Base-by-base conservation (phyloP, 2,329 filamentous ascomycete species). In the Monosporascus sp. region DNA sequence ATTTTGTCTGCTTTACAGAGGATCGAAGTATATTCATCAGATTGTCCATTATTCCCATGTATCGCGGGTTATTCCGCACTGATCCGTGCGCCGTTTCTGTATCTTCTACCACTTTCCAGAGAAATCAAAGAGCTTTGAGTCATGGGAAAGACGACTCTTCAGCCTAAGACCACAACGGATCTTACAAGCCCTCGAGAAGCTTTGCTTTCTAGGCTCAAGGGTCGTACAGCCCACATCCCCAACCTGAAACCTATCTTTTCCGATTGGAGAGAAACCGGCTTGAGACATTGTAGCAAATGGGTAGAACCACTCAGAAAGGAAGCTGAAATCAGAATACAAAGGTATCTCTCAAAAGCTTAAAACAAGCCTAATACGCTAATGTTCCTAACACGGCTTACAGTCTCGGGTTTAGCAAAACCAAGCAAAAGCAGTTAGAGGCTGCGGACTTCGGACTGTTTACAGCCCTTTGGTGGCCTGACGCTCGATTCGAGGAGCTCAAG, bases 381-480 rank as follows among this genome's bases (percentile, higher is more conserved):
- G 9, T 43, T 11, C 1, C 40, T 43, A 31, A 49, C 8, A 35
- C 37, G 22, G n/a, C 7, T 35, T 40, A 7, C 27, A 58, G 52
- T 37, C 51, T 58, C 8, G 37, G 26, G 7, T 50, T 55, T 27
- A 47, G 24, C 16, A n/a, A 52, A 22, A 52, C 51, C n/a, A 61
- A 55, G 27, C 27, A 56, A 14, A 52, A 52, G 14, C 55, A 53
- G 19, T 51, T 64, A 3, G 58, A 62, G 45, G 50, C 45, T 7
- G 51, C 59, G 14, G 61, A 65, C 44, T 60, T 61, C 37, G 58
- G 53, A 7, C 43, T 61, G 6, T 63, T 64, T 44, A 59, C 57
- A 40, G 57, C 63, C 8, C 51, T 58, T 26, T 64, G 63, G 61
- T 64, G 61, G 62, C 62, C 63, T 2, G 44, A 60, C 8, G 57